These are phyloP conservation scores for Mycocalia duriaeana DNA, from an alignment of 1,284 basidiomycete genomes.

Conservation along the genomic window DNA sequence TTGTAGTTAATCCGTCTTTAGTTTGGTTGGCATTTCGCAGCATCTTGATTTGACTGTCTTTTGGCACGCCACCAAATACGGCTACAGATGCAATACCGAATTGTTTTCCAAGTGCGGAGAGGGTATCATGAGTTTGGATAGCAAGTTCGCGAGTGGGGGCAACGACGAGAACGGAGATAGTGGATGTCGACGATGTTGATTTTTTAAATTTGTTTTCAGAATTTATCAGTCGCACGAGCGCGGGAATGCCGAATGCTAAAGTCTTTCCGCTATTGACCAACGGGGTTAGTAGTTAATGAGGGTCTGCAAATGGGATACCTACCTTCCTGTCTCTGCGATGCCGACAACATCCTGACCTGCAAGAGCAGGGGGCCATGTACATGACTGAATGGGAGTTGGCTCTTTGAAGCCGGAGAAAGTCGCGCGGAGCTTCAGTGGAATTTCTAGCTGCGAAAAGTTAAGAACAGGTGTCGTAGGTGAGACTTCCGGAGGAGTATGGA, in stretches of 20 bases:
- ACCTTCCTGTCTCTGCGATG: slow-evolving; percentile 96
- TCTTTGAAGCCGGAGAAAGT: slow-evolving; percentile 74
- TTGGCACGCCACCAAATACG: slow-evolving; percentile 89
- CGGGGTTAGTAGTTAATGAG: slow-evolving; percentile 5
- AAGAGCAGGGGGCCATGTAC: slow-evolving; percentile 89
- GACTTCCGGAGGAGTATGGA: slow-evolving; percentile 49
- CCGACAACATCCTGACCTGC: slow-evolving; percentile 87
- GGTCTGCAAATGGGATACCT: slow-evolving; percentile 9
- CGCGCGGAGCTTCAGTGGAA: slow-evolving; percentile 57
- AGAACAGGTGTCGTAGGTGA: slow-evolving; percentile 64
- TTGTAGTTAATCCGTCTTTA: slow-evolving; percentile 50
- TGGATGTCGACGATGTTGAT: slow-evolving; percentile 27
- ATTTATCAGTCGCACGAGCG: slow-evolving; percentile 65
- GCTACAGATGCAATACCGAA: slow-evolving; percentile 81
- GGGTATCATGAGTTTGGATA: slow-evolving; percentile 88
- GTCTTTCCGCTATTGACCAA: slow-evolving; percentile 87
- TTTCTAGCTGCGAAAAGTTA: slow-evolving; percentile 70
- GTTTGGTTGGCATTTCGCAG: slow-evolving; percentile 45
- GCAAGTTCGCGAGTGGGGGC: slow-evolving; percentile 95
- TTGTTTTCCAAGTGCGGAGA: slow-evolving; percentile 73
- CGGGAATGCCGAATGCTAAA: slow-evolving; percentile 92
- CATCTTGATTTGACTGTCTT: slow-evolving; percentile 74
- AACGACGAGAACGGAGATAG: slow-evolving; percentile 78
- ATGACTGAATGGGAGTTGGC: slow-evolving; percentile 95
- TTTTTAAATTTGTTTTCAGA: slow-evolving; percentile 16